A percentile compares a stretch with the other conserved stretches of the same genome.
phyloP scores from a whole-genome alignment of 2,329 filamentous ascomycete genomes.

The Coleophoma eucalyptorum region DNA sequence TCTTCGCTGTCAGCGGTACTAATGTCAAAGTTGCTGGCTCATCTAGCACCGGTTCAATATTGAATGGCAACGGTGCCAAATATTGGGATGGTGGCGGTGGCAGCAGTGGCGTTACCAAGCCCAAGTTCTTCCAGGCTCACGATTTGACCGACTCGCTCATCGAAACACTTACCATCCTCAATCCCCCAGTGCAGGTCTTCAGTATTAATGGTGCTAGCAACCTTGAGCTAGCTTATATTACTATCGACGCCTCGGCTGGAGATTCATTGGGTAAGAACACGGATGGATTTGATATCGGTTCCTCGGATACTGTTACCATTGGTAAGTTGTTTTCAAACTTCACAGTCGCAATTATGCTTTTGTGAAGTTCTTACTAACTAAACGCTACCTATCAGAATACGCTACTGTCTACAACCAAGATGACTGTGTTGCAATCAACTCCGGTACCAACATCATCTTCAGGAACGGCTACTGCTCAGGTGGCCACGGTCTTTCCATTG shows the following conservation, averaged over 20 bases:
- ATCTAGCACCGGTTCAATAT: conserved; percentile 36
- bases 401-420: conserved; percentile 53
- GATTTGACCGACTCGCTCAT: conserved; percentile 45
- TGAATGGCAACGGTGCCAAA: conserved; percentile 50
- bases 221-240: conserved; percentile 43
- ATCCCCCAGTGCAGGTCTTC: conserved; percentile 44
- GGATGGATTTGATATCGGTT: conserved; percentile 47
- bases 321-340: conserved; percentile 10
- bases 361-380: too few species aligned
- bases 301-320: conserved; percentile 41
- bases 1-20: conserved; percentile 56
- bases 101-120: conserved; percentile 56
- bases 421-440: conserved; percentile 55
- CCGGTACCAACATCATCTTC: conserved; percentile 32
- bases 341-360: too few species aligned
- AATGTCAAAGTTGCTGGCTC: conserved; percentile 46
- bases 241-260: conserved; percentile 52
- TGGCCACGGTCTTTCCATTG: conserved; percentile 48
- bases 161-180: conserved; percentile 42
- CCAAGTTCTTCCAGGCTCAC: conserved; percentile 56
- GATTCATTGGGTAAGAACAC: conserved; percentile 44
- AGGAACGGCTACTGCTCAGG: conserved; percentile 3
- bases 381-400: too few species aligned
- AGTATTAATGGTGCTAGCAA: conserved; percentile 34
- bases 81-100: conserved; percentile 60